These are phyloP conservation scores for Intubia oerlemansii DNA, from an alignment of 2,329 filamentous ascomycete genomes.

Conservation along the genomic window DNA sequence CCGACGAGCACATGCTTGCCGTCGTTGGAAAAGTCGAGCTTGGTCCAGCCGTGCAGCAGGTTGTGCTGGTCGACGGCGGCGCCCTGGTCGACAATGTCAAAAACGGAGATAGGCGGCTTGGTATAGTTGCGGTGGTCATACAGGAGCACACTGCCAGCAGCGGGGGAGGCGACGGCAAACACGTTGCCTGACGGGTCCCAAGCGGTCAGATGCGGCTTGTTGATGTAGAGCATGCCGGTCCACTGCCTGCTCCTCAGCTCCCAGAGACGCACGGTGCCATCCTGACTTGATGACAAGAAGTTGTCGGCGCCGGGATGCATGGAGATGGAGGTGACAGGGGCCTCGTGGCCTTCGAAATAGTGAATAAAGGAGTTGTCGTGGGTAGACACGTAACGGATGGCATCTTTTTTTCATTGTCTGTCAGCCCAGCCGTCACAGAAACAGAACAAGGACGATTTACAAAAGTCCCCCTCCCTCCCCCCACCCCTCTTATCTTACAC, in stretches of 20 bases:
- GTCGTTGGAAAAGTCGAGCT: slow-evolving; percentile 89
- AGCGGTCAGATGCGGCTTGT: slow-evolving; percentile 61
- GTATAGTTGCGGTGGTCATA: slow-evolving; percentile 92
- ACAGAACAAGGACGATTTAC: no score
- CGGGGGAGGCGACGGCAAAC: slow-evolving; percentile 72
- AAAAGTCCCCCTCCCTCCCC: no score
- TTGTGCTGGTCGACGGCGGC: slow-evolving; percentile 31
- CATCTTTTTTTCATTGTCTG: no score
- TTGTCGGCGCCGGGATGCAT: slow-evolving; percentile 74
- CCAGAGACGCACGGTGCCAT: slow-evolving; percentile 86
- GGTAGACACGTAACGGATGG: slow-evolving; percentile 66
- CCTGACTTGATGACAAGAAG: slow-evolving; percentile 78
- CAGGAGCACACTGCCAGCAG: slow-evolving; percentile 58
- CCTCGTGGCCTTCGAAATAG: slow-evolving; percentile 85
- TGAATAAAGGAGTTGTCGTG: slow-evolving; percentile 94
- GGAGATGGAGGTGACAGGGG: slow-evolving; percentile 60
- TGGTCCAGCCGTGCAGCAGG: slow-evolving; percentile 56
- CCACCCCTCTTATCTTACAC: no score
- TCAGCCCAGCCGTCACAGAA: background rate
- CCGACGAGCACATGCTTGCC: slow-evolving; percentile 71
- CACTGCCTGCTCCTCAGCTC: slow-evolving; percentile 62
- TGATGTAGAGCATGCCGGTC: slow-evolving; percentile 60
- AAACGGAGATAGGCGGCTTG: slow-evolving; percentile 69
- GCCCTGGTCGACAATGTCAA: slow-evolving; percentile 49
- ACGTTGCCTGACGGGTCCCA: slow-evolving; percentile 86